Conservation (phyloP, 2,329 filamentous ascomycete genomes). For the Plenodomus lindquistii region DNA sequence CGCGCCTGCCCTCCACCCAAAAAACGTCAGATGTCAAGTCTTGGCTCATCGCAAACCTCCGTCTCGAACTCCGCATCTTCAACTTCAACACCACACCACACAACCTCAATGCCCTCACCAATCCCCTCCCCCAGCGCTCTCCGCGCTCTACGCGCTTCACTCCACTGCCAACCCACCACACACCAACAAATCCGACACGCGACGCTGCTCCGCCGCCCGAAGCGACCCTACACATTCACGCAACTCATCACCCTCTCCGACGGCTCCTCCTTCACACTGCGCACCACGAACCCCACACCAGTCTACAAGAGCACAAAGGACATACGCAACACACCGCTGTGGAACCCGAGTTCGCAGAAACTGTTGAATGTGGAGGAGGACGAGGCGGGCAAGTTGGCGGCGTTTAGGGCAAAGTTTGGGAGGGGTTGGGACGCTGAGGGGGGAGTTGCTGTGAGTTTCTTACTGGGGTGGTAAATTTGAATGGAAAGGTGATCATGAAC, state of each 20-base stretch:
- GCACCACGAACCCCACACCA: slow-evolving; percentile 72
- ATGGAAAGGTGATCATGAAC: no score
- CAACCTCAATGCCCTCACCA: slow-evolving; percentile 33
- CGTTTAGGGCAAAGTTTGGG: slow-evolving; percentile 85
- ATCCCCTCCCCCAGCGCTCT: slow-evolving; percentile 39
- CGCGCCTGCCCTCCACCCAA: neutral
- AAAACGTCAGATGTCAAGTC: neutral
- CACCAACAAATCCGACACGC: slow-evolving; percentile 78
- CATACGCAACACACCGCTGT: slow-evolving; percentile 83
- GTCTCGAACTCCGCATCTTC: slow-evolving; percentile 29
- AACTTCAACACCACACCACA: slow-evolving; percentile 5
- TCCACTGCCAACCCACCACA: slow-evolving; percentile 21
- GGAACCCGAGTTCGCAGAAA: slow-evolving; percentile 84
- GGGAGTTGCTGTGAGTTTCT: neutral
- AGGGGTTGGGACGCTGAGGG: slow-evolving; percentile 70
- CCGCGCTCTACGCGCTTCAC: slow-evolving; percentile 33
- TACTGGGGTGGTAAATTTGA: neutral
- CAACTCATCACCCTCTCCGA: slow-evolving; percentile 92
- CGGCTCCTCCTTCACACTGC: slow-evolving; percentile 79
- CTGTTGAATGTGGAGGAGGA: slow-evolving; percentile 90
- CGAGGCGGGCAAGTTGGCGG: slow-evolving; percentile 85
- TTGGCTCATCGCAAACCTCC: slow-evolving; percentile 8
- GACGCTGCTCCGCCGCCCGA: slow-evolving; percentile 83
- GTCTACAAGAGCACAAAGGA: slow-evolving; percentile 74
- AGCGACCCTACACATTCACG: slow-evolving; percentile 95